phyloP scores from a whole-genome alignment of 139 green algal species.

The Raphidocelis subcapitata region DNA sequence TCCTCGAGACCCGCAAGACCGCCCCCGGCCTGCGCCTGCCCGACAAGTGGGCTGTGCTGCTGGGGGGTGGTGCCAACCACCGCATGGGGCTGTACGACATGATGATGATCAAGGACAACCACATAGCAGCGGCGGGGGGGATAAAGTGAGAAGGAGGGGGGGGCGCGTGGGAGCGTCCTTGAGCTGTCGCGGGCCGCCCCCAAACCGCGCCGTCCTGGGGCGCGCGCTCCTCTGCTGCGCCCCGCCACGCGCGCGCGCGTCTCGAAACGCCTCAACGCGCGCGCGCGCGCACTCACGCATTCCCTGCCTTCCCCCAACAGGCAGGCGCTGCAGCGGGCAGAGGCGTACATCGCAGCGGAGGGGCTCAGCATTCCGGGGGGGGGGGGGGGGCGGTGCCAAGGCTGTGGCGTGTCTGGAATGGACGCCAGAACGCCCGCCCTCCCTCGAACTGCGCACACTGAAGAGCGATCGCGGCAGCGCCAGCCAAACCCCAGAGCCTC shows the following conservation, averaged over 20 bases:
- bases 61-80: slow-evolving; percentile 67
- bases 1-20: slow-evolving; percentile 97
- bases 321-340: slow-evolving; percentile 52
- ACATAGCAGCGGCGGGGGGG: slow-evolving; percentile 94
- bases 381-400: no score
- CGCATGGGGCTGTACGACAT: slow-evolving; percentile 94
- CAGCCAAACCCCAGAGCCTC: no score
- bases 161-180: neutral
- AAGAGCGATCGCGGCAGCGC: no score
- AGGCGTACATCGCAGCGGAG: slow-evolving; percentile 55
- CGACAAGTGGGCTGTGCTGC: slow-evolving; percentile 98
- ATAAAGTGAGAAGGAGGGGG: slow-evolving; percentile 68
- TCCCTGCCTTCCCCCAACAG: no score
- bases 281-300: no score
- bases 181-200: neutral
- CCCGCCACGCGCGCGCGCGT: no score
- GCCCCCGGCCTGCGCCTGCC: slow-evolving; percentile 88
- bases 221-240: no score
- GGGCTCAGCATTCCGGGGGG: slow-evolving; percentile 9
- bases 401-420: no score
- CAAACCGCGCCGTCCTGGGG: no score
- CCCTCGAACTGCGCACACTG: no score
- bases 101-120: slow-evolving; percentile 99
- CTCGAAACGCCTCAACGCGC: no score
- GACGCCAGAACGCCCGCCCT: no score